Evolutionary conservation across 352 stramenopile genomes (phyloP).

Genomic region (Pythium sukuiense): DNA sequence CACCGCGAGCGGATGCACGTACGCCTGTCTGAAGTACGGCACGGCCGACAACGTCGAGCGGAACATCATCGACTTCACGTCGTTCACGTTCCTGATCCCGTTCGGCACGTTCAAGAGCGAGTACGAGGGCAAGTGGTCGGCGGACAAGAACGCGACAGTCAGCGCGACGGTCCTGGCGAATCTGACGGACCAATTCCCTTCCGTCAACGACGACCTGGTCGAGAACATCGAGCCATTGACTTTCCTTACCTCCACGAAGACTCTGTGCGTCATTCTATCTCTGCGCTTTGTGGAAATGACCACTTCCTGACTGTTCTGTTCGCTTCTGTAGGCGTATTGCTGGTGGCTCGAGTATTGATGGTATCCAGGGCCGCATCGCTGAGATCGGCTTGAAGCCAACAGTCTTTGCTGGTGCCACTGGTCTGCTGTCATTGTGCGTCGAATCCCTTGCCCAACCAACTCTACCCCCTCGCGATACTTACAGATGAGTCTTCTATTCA

Average conservation of each 20-base stretch:
- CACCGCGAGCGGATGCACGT: conserved; percentile 31
- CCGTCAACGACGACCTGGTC: conserved; percentile 16
- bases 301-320: background rate
- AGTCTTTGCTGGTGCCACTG: conserved; percentile 36
- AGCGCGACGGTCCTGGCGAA: conserved; percentile 10
- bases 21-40: conserved; percentile 53
- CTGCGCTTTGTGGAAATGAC: background rate
- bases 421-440: conserved; percentile 37
- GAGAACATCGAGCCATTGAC: conserved; percentile 24
- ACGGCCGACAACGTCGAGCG: conserved; percentile 42
- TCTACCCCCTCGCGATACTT: background rate
- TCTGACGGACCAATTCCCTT: conserved; percentile 21
- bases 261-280: conserved; percentile 18
- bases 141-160: conserved; percentile 17
- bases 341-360: conserved; percentile 43
- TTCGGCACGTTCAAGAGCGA: conserved; percentile 47
- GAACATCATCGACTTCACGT: conserved; percentile 45
- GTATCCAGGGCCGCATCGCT: conserved; percentile 45
- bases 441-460: background rate
- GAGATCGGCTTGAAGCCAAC: conserved; percentile 35
- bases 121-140: conserved; percentile 44
- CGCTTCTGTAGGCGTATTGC: conserved; percentile 38
- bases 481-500: background rate
- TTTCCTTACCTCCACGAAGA: conserved; percentile 24
- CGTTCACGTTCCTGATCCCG: conserved; percentile 61